Evolutionary conservation across 2,329 filamentous ascomycete genomes (phyloP), one percentile per base, ranked within the genome.

Genomic region (Colletotrichum tropicicola): DNA sequence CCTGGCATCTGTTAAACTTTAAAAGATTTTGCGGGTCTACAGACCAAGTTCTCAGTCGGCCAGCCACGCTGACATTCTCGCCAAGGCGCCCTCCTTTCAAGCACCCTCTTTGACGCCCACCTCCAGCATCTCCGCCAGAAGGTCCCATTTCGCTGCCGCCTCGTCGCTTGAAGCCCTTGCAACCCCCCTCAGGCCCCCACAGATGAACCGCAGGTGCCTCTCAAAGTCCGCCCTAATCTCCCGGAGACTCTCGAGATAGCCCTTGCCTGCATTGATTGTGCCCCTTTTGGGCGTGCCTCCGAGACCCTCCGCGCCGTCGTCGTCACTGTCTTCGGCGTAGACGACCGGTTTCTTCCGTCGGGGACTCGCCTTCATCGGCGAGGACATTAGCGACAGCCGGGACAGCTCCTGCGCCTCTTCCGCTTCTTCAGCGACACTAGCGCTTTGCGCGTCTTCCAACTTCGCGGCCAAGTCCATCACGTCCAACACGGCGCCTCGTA

Each of bases 81-180:
- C 43, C 37, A 41, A 21, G 37, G 35, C 39, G 23, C 35, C 25
- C 43, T 28, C 45, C 30, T n/a, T 30, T 65, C 62, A 65, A 51
- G 30, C 44, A 27, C 57, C 59, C n/a, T 66, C 57, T 21, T 30
- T 61, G n/a, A 77, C 68, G 43, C 81, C 79, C 72, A 83, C 83
- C 70, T 94, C 91, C 45, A 97, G 77, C 81, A 91, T 92, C 75
- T 97, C 93, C 0, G 92, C 93, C 65, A 97, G 75, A 65, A 91
- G 88, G 76, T 96, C 92, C 91, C 94, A 95, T 73, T 90, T 87
- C 30, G 86, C 73, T 72, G 84, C 78, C 41, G 82, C 79, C 13
- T 77, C 73, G 58, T 92, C 89, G 27, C 88, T 88, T 49, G 91
- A 90, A 32, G 90, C 91, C 70, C 94, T 86, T 52, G 92, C 90